These are phyloP conservation scores for Tilletia caries DNA, from an alignment of 1,284 basidiomycete species.

Conservation along the genomic window DNA sequence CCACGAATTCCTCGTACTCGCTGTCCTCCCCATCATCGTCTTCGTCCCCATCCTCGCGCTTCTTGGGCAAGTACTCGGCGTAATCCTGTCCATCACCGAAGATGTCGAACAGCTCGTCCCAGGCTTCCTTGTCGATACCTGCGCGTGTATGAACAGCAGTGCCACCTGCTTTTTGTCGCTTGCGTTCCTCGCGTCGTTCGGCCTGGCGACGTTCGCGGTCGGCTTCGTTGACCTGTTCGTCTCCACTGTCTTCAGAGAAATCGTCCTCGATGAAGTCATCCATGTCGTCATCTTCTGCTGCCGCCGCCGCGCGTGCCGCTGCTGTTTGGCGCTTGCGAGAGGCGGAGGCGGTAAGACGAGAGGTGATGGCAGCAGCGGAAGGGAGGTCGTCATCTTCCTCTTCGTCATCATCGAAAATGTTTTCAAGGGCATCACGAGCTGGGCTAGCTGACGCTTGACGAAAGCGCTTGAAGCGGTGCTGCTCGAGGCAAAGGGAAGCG, in stretches of 20 bases:
- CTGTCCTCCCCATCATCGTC: slow-evolving; percentile 61
- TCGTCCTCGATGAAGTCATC: slow-evolving; percentile 74
- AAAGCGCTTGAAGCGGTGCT: slow-evolving; percentile 41
- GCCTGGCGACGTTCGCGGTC: slow-evolving; percentile 64
- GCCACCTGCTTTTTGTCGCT: slow-evolving; percentile 58
- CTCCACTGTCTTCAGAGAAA: slow-evolving; percentile 38
- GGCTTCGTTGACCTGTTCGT: slow-evolving; percentile 46
- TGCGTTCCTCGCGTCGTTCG: slow-evolving; percentile 61
- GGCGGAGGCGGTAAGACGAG: slow-evolving; percentile 21
- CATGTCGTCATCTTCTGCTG: slow-evolving; percentile 55
- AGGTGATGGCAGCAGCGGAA: slow-evolving; percentile 35
- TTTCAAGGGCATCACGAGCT: slow-evolving; percentile 60
- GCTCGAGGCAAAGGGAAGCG: slow-evolving; percentile 39
- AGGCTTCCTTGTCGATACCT: slow-evolving; percentile 65
- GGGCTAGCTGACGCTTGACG: slow-evolving; percentile 61
- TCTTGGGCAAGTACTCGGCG: slow-evolving; percentile 77
- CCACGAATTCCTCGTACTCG: slow-evolving; percentile 52
- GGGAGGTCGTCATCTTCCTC: slow-evolving; percentile 58
- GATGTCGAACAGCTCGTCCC: slow-evolving; percentile 94
- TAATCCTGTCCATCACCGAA: slow-evolving; percentile 97
- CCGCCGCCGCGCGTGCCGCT: slow-evolving; percentile 22
- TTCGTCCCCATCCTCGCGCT: slow-evolving; percentile 64
- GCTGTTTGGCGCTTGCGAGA: slow-evolving; percentile 22
- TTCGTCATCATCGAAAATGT: slow-evolving; percentile 69
- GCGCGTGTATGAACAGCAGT: slow-evolving; percentile 35